These are phyloP conservation scores for Medicago truncatula DNA, from an alignment of 306 rosid genomes.

Conservation along the genomic window MtrunA17r5.0-ANR NC_053043.1:34751001-34751500, in stretches of 20 bases:
- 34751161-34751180: too few species aligned
- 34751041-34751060: slow-evolving; percentile 55
- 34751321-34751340: slow-evolving; percentile 37
- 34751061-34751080: slow-evolving; percentile 56
- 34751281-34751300: slow-evolving; percentile 46
- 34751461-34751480: slow-evolving; percentile 42
- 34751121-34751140: slow-evolving; percentile 83
- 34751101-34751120: slow-evolving; percentile 82
- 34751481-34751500: slow-evolving; percentile 42
- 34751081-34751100: slow-evolving; percentile 62
- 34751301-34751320: slow-evolving; percentile 44
- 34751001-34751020: slow-evolving; percentile 78
- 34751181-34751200: too few species aligned
- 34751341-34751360: slow-evolving; percentile 42
- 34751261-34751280: slow-evolving; percentile 23
- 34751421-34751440: neutral
- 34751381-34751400: slow-evolving; percentile 59
- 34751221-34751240: too few species aligned
- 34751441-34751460: slow-evolving; percentile 36
- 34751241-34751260: too few species aligned
- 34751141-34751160: too few species aligned
- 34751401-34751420: slow-evolving; percentile 31
- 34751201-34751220: too few species aligned
- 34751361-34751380: slow-evolving; percentile 53
- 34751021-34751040: slow-evolving; percentile 75